These are phyloP conservation scores for Xylaria grammica DNA, from an alignment of 495 filamentous ascomycete species.

Conservation along the genomic window DNA sequence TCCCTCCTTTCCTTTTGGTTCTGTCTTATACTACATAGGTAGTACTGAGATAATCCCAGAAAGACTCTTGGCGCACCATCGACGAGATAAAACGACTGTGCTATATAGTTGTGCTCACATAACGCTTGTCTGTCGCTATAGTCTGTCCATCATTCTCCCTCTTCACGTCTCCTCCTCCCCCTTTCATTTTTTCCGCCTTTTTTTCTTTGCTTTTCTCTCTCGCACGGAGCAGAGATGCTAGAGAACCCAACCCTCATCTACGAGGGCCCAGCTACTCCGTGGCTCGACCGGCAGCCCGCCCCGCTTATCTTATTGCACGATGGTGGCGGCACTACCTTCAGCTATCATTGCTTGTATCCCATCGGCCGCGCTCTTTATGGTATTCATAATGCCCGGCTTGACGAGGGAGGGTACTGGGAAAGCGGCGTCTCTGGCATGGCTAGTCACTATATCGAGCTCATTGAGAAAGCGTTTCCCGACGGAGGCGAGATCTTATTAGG, in stretches of 20 bases:
- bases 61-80: no score
- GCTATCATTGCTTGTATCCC: constrained; percentile 38
- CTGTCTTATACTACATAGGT: no score
- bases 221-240: background rate
- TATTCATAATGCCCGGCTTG: constrained; percentile 42
- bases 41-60: no score
- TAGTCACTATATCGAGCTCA: constrained; percentile 32
- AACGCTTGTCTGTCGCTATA: no score
- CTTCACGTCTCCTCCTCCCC: no score
- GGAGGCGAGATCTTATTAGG: constrained; percentile 41
- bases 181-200: no score
- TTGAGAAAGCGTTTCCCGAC: constrained; percentile 34
- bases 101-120: no score
- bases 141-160: no score
- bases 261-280: constrained; percentile 19
- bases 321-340: constrained; percentile 44
- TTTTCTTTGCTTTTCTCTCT: background rate
- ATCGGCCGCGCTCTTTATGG: constrained; percentile 42
- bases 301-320: constrained; percentile 46
- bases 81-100: no score
- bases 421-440: constrained; percentile 42
- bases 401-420: constrained; percentile 38
- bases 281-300: constrained; percentile 22
- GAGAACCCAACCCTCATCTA: constrained; percentile 36
- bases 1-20: no score